These are phyloP conservation scores for Kodamaea sp. DNA, from an alignment of 1,139 yeast species.

Conservation along the genomic window DNA sequence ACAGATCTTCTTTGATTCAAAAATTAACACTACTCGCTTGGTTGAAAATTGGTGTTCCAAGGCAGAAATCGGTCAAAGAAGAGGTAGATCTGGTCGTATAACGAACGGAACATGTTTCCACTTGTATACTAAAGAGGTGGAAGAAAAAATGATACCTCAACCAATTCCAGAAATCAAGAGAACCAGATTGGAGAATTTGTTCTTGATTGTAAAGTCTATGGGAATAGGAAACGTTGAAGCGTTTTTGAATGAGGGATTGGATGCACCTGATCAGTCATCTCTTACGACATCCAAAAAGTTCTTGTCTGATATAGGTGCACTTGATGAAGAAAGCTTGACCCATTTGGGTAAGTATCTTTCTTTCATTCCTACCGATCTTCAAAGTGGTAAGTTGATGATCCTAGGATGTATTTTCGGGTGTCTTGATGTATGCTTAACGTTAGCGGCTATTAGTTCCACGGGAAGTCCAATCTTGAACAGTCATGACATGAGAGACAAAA, in stretches of 20 bases:
- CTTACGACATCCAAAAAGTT: slow-evolving; percentile 62
- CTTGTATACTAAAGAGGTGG: slow-evolving; percentile 66
- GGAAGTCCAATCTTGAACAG: slow-evolving; percentile 72
- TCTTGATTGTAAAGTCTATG: slow-evolving; percentile 84
- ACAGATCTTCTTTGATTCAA: slow-evolving; percentile 68
- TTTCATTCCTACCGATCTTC: slow-evolving; percentile 80
- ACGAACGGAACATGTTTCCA: slow-evolving; percentile 80
- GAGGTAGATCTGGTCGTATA: slow-evolving; percentile 99
- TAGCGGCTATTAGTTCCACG: slow-evolving; percentile 73
- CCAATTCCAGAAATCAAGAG: slow-evolving; percentile 90
- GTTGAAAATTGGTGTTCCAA: slow-evolving; percentile 85
- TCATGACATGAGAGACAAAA: slow-evolving; percentile 63
- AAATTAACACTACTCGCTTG: slow-evolving; percentile 66
- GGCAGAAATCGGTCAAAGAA: slow-evolving; percentile 89
- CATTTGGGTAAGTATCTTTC: slow-evolving; percentile 82
- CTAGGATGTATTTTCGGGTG: slow-evolving; percentile 84
- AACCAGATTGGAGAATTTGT: slow-evolving; percentile 79
- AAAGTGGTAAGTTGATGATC: slow-evolving; percentile 79
- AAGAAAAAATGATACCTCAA: slow-evolving; percentile 59
- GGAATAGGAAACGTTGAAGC: slow-evolving; percentile 70
- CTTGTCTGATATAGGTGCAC: slow-evolving; percentile 72
- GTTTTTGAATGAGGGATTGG: slow-evolving; percentile 75
- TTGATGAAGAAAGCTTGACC: slow-evolving; percentile 60
- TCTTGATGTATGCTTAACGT: slow-evolving; percentile 68
- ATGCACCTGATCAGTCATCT: slow-evolving; percentile 69